Conservation (phyloP, 1,284 basidiomycete species). For the Vanrija sp. region DNA sequence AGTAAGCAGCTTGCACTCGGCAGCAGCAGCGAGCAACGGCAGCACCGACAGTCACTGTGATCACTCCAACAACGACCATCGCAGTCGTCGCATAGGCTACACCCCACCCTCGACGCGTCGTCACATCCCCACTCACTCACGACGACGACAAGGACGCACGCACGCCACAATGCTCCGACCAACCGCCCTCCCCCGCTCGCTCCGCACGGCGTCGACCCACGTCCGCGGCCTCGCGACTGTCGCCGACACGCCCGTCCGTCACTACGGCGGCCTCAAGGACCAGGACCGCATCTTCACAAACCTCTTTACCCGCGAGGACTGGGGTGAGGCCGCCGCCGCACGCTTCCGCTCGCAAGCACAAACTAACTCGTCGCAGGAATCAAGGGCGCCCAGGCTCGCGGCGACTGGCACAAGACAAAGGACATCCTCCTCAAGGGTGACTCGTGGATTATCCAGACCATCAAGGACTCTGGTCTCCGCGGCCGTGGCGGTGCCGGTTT, state of each 20-base stretch:
- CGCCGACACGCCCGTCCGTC: conserved; percentile 64
- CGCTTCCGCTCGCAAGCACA: neutral
- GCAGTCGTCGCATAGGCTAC: neutral
- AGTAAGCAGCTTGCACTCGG: no score
- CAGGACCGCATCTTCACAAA: conserved; percentile 93
- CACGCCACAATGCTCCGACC: conserved; percentile 6
- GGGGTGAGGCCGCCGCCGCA: conserved; percentile 34
- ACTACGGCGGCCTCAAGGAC: conserved; percentile 86
- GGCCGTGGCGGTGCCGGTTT: conserved; percentile 97
- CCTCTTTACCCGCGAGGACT: conserved; percentile 75
- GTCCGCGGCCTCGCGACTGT: conserved; percentile 62
- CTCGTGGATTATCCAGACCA: conserved; percentile 92
- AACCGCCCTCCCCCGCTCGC: conserved; percentile 3
- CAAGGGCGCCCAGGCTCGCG: conserved; percentile 83
- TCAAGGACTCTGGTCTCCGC: conserved; percentile 93
- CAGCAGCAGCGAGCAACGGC: no score
- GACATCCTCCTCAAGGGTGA: conserved; percentile 90
- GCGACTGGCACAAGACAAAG: conserved; percentile 97
- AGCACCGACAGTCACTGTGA: no score
- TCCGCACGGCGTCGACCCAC: conserved; percentile 11
- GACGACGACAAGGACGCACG: neutral
- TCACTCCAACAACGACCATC: neutral
- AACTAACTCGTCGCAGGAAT: conserved; percentile 49
- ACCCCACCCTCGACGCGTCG: neutral
- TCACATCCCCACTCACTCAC: neutral